Evolutionary conservation across 2,329 filamentous ascomycete species (phyloP).

Genomic region (Neonectria magnoliae): DNA sequence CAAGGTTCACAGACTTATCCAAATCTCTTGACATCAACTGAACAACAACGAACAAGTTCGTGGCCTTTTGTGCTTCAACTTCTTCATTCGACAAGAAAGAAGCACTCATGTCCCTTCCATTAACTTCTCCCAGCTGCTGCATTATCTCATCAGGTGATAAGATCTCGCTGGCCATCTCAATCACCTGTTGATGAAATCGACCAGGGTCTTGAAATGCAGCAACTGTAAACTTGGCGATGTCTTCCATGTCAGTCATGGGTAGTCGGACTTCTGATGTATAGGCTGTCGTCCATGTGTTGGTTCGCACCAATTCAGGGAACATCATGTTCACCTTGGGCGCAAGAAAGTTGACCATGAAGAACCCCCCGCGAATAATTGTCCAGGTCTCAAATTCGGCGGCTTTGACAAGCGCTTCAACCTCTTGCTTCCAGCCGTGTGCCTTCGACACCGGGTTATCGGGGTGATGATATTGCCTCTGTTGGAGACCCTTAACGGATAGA

Average conservation of each 20-base stretch:
- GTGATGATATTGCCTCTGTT: background rate
- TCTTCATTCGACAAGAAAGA: background rate
- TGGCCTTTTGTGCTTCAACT: background rate
- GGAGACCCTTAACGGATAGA: background rate
- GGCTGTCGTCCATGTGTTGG: background rate
- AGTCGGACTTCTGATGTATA: background rate
- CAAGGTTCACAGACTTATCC: background rate
- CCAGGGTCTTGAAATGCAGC: background rate
- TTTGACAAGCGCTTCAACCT: background rate
- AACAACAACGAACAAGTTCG: background rate
- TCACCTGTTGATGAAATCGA: background rate
- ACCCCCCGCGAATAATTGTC: background rate
- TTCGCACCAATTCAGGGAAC: background rate
- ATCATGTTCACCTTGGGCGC: conserved; percentile 1
- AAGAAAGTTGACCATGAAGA: conserved; percentile 8
- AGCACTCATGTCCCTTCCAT: background rate
- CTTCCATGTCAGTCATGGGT: conserved; percentile 1
- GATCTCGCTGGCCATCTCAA: background rate
- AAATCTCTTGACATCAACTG: background rate
- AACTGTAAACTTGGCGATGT: background rate
- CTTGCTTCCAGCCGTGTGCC: background rate
- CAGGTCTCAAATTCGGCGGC: background rate
- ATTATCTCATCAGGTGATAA: background rate
- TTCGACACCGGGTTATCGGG: background rate
- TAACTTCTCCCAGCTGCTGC: background rate